Percentiles rank a stretch among this genome's conserved stretches.
These are phyloP conservation scores for Cucurbita pepo DNA, from an alignment of 306 rosid species.

Conservation along the genomic window DNA sequence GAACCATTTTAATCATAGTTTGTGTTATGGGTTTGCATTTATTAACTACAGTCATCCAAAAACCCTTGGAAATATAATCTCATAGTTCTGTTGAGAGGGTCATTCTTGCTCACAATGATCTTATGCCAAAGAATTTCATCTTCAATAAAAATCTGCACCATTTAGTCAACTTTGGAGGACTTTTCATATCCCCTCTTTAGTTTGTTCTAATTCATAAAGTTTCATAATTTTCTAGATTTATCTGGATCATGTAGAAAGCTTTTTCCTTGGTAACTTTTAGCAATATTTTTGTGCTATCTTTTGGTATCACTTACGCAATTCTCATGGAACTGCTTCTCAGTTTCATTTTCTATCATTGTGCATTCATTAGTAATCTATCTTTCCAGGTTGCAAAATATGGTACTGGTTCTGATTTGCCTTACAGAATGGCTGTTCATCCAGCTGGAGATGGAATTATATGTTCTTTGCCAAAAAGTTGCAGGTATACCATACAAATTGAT, in stretches of 20 bases:
- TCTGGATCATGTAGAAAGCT: background rate
- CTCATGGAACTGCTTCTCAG: background rate
- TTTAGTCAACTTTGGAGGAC: too few relatives aligned
- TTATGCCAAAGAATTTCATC: too few relatives aligned
- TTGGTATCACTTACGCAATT: background rate
- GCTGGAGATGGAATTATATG: slow-evolving; percentile 66
- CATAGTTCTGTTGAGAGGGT: too few relatives aligned
- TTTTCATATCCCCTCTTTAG: too few relatives aligned
- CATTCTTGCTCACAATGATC: too few relatives aligned
- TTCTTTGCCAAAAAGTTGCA: slow-evolving; percentile 55
- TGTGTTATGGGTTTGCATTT: too few relatives aligned
- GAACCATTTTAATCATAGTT: too few relatives aligned
- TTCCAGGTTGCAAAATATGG: slow-evolving; percentile 49
- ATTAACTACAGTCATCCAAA: too few relatives aligned
- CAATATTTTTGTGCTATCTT: background rate
- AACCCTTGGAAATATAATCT: too few relatives aligned
- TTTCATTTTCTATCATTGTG: background rate
- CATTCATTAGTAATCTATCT: background rate
- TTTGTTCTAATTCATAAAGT: too few relatives aligned
- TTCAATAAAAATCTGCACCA: too few relatives aligned
- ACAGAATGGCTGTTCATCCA: slow-evolving; percentile 75
- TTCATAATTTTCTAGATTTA: background rate
- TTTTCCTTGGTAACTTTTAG: background rate
- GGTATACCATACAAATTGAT: slow-evolving; percentile 22
- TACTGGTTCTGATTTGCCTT: slow-evolving; percentile 63